Percentiles rank a stretch among this genome's conserved stretches.
These are phyloP conservation scores for Candida montana DNA, from an alignment of 805 yeast genomes.

Conservation along the genomic window DNA sequence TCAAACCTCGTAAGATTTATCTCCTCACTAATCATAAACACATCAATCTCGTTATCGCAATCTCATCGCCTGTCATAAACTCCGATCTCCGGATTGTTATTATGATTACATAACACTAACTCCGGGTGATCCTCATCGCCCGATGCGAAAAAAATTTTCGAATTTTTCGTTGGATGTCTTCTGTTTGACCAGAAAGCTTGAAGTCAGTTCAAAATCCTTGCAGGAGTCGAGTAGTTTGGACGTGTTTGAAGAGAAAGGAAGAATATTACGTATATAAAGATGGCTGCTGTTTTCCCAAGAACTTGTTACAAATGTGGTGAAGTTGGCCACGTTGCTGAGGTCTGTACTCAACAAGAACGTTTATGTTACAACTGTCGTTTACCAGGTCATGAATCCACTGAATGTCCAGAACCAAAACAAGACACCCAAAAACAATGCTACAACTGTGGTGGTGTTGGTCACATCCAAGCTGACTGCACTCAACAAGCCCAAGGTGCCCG, in stretches of 20 bases:
- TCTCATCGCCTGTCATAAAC: too few relatives aligned
- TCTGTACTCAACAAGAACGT: slow-evolving; percentile 78
- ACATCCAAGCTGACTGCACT: slow-evolving; percentile 79
- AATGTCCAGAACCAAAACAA: slow-evolving; percentile 86
- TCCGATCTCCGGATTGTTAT: too few relatives aligned
- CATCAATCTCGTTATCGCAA: too few relatives aligned
- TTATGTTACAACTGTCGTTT: slow-evolving; percentile 89
- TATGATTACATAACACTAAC: neutral
- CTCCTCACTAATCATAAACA: too few relatives aligned
- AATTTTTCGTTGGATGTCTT: neutral
- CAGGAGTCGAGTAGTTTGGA: neutral
- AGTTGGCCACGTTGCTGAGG: slow-evolving; percentile 86
- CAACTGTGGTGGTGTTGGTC: slow-evolving; percentile 90
- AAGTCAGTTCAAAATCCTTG: too few relatives aligned
- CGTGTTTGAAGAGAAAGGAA: too few relatives aligned
- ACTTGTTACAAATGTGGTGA: slow-evolving; percentile 92
- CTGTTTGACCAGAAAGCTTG: too few relatives aligned
- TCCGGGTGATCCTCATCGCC: slow-evolving; percentile 4
- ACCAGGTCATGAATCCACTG: slow-evolving; percentile 85
- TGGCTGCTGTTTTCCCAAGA: slow-evolving; percentile 48
- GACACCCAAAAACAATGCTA: slow-evolving; percentile 83
- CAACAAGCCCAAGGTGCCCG: slow-evolving; percentile 51
- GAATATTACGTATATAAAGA: slow-evolving; percentile 2
- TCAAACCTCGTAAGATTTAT: too few relatives aligned
- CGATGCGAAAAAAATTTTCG: neutral